phyloP scores from a whole-genome alignment of 345 rosid species.

The Arabidopsis suecica region DNA sequence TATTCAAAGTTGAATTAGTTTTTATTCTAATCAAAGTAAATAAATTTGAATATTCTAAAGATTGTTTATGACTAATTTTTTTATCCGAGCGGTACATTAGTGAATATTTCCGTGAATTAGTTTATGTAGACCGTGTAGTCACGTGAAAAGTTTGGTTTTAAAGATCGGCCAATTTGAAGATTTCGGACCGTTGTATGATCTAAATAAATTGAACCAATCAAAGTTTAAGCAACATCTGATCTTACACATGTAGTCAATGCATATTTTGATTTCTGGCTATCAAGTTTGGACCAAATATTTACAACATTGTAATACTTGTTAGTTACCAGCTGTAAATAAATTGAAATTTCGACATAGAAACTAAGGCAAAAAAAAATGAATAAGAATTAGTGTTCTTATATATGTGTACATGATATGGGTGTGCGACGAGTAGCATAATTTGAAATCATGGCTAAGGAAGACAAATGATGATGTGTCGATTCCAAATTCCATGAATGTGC shows the following conservation, averaged over 20 bases:
- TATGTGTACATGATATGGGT: constrained; percentile 1
- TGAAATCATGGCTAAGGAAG: constrained; percentile 4
- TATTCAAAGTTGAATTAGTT: too few relatives aligned
- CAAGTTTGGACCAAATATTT: neutral
- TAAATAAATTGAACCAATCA: neutral
- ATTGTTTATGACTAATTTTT: neutral
- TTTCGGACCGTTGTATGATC: neutral
- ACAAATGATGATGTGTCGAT: constrained; percentile 28
- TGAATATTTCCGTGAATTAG: constrained; percentile 17
- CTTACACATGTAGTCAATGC: neutral
- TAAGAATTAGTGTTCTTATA: too few relatives aligned
- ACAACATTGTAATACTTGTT: neutral
- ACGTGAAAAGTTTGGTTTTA: constrained; percentile 12
- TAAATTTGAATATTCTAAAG: too few relatives aligned
- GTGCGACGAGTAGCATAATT: constrained; percentile 30
- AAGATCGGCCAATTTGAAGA: neutral
- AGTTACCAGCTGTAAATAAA: too few relatives aligned
- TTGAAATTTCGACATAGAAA: too few relatives aligned
- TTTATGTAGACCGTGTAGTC: neutral
- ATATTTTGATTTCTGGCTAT: neutral
- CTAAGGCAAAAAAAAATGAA: too few relatives aligned
- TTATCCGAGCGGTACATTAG: neutral
- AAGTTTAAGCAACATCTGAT: neutral
- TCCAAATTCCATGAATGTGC: constrained; percentile 31
- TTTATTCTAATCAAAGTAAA: too few relatives aligned